Evolutionary conservation across 1,284 basidiomycete species (phyloP), one percentile per base, ranked within the genome.

Genomic region (Leccinum angustisporum): DNA sequence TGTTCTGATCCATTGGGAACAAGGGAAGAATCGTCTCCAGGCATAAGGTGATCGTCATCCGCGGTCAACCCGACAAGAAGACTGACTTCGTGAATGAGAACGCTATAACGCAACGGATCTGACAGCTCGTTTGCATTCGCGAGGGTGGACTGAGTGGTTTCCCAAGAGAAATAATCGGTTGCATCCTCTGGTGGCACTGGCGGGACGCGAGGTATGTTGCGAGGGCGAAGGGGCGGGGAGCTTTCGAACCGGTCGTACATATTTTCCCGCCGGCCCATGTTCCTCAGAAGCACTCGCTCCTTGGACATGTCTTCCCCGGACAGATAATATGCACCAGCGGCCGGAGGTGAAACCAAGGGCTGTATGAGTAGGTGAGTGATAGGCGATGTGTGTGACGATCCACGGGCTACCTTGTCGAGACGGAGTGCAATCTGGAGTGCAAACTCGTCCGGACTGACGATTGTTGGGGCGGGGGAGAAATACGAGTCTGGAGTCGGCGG

Each of bases 31-130:
- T 6, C 30, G 25, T 62, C 60, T 34, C 48, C 56, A n/a, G 58
- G 55, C 2, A 53, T 40, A 25, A 54, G 25, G 21, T 40, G 27
- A n/a, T 62, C 65, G n/a, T 72, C 60, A 1, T 75, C 72, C 0
- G 59, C 36, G 16, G 72, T 25, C 27, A 73, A 55, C 8, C 71
- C 75, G 18, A 76, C 68, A 51, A 73, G 74, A 46, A 71, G 64
- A 56, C 74, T 72, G 18, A 76, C 72, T 31, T 76, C 75, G 13
- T 72, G 69, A 25, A 73, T 71, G 38, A 76, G 71, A 57, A 65
- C 57, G 58, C 74, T 75, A 25, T 60, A 75, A 46, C 65, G 68
- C 2, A 65, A 63, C 14, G 63, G 33, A 27, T 66, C 64, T 7
- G n/a, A 30, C 46, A 13, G 36, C 6, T 60, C 50, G 21, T 43